Percentiles rank a stretch among this genome's conserved stretches.
phyloP scores from a whole-genome alignment of 2,329 filamentous ascomycete genomes.

The Fusarium cicatricum region DNA sequence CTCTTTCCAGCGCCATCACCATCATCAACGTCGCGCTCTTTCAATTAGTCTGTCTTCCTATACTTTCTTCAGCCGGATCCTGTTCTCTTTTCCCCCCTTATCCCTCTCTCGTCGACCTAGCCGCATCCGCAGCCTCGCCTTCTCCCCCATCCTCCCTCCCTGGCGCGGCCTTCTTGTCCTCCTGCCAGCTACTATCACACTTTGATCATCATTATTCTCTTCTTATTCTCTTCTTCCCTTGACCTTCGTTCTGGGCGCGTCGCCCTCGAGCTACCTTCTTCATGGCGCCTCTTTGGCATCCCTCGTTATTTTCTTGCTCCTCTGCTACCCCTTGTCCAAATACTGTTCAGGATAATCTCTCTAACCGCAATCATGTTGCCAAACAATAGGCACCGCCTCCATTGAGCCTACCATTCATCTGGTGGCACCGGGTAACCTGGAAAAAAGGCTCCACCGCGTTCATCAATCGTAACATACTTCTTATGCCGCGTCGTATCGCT shows the following conservation, averaged over 20 bases:
- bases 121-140: conserved; percentile 40
- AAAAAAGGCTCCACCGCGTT: conserved; percentile 8
- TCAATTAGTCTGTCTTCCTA: conserved; percentile 48
- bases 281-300: conserved; percentile 42
- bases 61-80: conserved; percentile 30
- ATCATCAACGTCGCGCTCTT: conserved; percentile 41
- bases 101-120: conserved; percentile 33
- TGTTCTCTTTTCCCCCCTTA: conserved; percentile 32
- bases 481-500: conserved; percentile 29
- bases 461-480: conserved; percentile 5
- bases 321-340: conserved; percentile 36
- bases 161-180: conserved; percentile 20
- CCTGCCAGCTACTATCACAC: conserved; percentile 10
- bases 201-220: conserved; percentile 15
- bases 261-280: conserved; percentile 29
- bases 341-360: conserved; percentile 56
- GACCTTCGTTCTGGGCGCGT: conserved; percentile 24
- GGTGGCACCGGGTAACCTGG: neutral
- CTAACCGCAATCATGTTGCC: conserved; percentile 64
- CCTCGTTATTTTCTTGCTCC: conserved; percentile 36
- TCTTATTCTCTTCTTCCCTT: conserved; percentile 17
- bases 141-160: conserved; percentile 32
- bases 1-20: conserved; percentile 35
- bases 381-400: conserved; percentile 56
- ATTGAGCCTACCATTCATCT: conserved; percentile 39